Evolutionary conservation across 768 basidiomycete species (phyloP).

Genomic region (Rickenella mellea): DNA sequence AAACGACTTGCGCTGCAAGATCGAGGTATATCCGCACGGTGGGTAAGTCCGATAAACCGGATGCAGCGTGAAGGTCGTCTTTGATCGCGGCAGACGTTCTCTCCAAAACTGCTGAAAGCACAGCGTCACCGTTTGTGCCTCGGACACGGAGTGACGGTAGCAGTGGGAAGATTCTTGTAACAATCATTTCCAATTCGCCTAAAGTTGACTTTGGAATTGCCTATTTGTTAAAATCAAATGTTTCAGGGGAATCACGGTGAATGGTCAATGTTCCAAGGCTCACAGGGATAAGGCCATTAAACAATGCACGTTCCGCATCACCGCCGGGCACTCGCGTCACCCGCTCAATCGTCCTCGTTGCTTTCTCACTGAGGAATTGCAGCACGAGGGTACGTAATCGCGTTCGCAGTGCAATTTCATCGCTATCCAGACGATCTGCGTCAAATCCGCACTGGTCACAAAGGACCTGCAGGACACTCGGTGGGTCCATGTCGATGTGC

Average conservation of each 20-base stretch:
- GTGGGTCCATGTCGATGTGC: conserved; percentile 57
- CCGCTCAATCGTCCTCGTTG: conserved; percentile 19
- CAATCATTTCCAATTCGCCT: conserved; percentile 34
- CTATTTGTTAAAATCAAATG: conserved; percentile 22
- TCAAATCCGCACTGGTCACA: conserved; percentile 41
- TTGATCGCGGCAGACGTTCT: too few species aligned
- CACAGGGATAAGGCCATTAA: conserved; percentile 42
- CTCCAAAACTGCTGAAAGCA: too few species aligned
- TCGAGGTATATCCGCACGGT: conserved; percentile 37
- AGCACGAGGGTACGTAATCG: conserved; percentile 50
- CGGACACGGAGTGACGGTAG: conserved; percentile 34
- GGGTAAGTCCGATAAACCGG: too few species aligned
- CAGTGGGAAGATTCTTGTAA: conserved; percentile 42
- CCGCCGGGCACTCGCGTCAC: conserved; percentile 32
- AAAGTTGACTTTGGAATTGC: conserved; percentile 36
- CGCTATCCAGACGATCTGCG: conserved; percentile 23
- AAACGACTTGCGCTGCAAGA: conserved; percentile 31
- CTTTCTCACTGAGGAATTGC: conserved; percentile 46
- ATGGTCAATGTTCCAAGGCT: too few species aligned
- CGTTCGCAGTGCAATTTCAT: conserved; percentile 51
- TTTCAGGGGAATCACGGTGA: too few species aligned
- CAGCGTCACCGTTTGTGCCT: neutral
- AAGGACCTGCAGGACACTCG: conserved; percentile 52
- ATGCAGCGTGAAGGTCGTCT: too few species aligned
- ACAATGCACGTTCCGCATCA: conserved; percentile 37